Evolutionary conservation across 192 early-diverging fungal species (phyloP).

Genomic region (Thamnidium elegans): DNA sequence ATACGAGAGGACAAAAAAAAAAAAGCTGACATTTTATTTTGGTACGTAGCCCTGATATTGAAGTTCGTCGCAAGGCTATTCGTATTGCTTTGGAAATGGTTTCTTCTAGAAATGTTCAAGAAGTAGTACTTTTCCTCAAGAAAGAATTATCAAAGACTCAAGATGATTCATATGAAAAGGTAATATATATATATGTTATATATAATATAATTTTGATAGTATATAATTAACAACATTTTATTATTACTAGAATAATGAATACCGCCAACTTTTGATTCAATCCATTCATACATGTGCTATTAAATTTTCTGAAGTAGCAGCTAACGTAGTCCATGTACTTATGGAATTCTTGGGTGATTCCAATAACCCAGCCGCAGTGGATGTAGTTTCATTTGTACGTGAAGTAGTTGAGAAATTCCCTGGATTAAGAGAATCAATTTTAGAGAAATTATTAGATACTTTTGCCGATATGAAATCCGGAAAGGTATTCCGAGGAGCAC

Average conservation of each 20-base stretch:
- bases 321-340: slow-evolving; percentile 92
- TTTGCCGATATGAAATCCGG: slow-evolving; percentile 90
- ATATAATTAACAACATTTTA: background rate
- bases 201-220: background rate
- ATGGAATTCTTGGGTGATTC: slow-evolving; percentile 94
- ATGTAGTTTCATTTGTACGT: slow-evolving; percentile 95
- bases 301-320: slow-evolving; percentile 93
- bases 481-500: slow-evolving; percentile 90
- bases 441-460: slow-evolving; percentile 74
- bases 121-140: slow-evolving; percentile 90
- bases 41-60: slow-evolving; percentile 79
- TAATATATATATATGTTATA: slow-evolving; percentile 19
- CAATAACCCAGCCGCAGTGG: slow-evolving; percentile 84
- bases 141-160: slow-evolving; percentile 94
- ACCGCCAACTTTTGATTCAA: slow-evolving; percentile 92
- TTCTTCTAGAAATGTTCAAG: slow-evolving; percentile 86
- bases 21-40: slow-evolving; percentile 4
- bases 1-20: background rate
- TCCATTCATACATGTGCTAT: slow-evolving; percentile 95
- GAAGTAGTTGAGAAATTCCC: slow-evolving; percentile 98
- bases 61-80: slow-evolving; percentile 87
- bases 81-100: slow-evolving; percentile 90
- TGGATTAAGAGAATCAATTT: slow-evolving; percentile 77
- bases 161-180: slow-evolving; percentile 87
- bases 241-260: slow-evolving; percentile 74